phyloP scores from a whole-genome alignment of 306 rosid species.

The Castanospermum australe region DNA sequence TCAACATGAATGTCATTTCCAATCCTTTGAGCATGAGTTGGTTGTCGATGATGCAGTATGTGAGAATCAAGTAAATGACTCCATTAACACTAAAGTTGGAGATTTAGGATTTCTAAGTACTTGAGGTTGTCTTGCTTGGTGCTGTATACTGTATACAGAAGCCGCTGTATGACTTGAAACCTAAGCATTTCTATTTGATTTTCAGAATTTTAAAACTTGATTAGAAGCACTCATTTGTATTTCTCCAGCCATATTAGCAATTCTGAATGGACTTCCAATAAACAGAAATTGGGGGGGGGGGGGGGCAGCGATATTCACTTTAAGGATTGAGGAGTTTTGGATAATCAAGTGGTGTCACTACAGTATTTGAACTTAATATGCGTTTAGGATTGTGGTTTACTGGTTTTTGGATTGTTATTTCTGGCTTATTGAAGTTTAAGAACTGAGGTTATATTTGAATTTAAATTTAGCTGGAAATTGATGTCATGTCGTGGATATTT shows the following conservation, averaged over 20 bases:
- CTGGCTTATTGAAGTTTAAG: neutral
- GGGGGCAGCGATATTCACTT: neutral
- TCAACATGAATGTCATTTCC: constrained; percentile 5
- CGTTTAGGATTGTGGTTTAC: too few species aligned
- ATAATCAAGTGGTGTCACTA: neutral
- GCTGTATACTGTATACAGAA: neutral
- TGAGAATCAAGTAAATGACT: constrained; percentile 21
- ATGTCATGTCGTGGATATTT: too few species aligned
- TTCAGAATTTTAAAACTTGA: neutral
- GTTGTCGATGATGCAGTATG: constrained; percentile 8
- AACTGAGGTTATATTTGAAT: neutral
- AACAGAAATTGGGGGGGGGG: neutral
- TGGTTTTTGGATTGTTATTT: neutral
- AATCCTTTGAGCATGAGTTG: constrained; percentile 7
- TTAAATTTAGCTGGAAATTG: neutral
- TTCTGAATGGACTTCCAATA: neutral
- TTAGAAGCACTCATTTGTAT: neutral
- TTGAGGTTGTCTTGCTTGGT: neutral
- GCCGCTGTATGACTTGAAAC: neutral
- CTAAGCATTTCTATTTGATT: neutral
- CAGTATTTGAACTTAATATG: too few species aligned
- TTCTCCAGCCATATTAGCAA: neutral
- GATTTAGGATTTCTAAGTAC: constrained; percentile 2
- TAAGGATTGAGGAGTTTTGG: neutral
- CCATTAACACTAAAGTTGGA: neutral